Evolutionary conservation across 139 green algal species (phyloP).

Genomic region (Chlorella sp.): DNA sequence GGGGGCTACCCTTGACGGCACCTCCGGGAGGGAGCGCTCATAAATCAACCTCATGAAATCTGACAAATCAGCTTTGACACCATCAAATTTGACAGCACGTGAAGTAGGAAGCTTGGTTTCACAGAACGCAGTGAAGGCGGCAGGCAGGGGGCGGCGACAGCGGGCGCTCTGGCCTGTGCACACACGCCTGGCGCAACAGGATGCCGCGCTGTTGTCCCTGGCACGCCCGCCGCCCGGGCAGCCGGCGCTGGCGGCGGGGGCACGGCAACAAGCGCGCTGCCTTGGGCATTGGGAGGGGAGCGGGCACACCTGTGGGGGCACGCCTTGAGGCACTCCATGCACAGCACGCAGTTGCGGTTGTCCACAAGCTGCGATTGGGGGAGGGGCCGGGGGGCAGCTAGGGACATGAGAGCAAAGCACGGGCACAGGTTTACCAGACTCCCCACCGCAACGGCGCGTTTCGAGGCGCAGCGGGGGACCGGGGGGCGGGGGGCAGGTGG

Average conservation of each 20-base stretch:
- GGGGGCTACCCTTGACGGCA: neutral
- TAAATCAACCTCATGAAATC: too few relatives aligned
- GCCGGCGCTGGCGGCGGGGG: neutral
- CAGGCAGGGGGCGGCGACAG: too few relatives aligned
- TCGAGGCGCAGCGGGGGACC: too few relatives aligned
- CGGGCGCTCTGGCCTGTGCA: too few relatives aligned
- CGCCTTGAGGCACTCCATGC: constrained; percentile 77
- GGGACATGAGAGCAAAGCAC: neutral
- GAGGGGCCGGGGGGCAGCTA: neutral
- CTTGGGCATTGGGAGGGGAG: neutral
- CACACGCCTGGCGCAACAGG: neutral
- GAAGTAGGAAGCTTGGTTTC: too few relatives aligned
- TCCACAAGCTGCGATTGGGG: constrained; percentile 53
- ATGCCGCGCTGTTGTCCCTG: neutral
- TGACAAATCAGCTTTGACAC: too few relatives aligned
- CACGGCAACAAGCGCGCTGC: neutral
- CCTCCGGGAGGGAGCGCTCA: too few relatives aligned
- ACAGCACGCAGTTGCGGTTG: constrained; percentile 76
- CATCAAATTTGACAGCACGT: too few relatives aligned
- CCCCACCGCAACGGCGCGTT: too few relatives aligned
- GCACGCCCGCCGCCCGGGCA: neutral
- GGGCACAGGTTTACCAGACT: too few relatives aligned
- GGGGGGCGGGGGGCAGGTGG: too few relatives aligned
- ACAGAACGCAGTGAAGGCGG: too few relatives aligned
- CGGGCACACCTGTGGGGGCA: constrained; percentile 57